These are phyloP conservation scores for Starmerella etchellsii DNA, from an alignment of 805 yeast genomes.

Conservation along the genomic window DNA sequence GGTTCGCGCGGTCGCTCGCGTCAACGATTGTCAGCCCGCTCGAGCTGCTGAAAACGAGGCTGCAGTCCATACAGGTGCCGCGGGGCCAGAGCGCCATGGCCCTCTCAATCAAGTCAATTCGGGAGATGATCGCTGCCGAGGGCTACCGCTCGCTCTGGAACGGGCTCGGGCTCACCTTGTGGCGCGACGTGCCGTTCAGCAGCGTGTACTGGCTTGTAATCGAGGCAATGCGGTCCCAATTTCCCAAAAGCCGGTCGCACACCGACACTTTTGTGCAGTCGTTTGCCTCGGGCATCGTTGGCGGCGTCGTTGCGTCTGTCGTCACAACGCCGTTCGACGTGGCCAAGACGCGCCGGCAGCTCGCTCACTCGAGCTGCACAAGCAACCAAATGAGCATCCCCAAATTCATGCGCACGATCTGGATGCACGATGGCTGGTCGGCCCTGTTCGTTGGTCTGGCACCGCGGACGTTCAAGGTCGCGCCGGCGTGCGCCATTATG, in stretches of 20 bases:
- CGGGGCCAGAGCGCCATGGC: conserved; percentile 15
- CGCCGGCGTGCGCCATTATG: conserved; percentile 98
- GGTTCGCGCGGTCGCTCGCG: conserved; percentile 66
- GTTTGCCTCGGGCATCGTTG: conserved; percentile 67
- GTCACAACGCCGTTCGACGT: conserved; percentile 93
- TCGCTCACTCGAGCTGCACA: conserved; percentile 31
- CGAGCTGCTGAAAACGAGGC: conserved; percentile 73
- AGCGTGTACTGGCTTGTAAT: conserved; percentile 90
- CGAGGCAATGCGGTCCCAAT: conserved; percentile 32
- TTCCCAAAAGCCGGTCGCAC: conserved; percentile 6
- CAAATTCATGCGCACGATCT: conserved; percentile 48
- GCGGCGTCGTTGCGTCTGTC: conserved; percentile 78
- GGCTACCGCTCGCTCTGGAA: conserved; percentile 64
- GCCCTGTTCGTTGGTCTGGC: conserved; percentile 79
- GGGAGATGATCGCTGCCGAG: conserved; percentile 35
- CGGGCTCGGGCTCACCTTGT: conserved; percentile 75
- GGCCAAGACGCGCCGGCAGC: conserved; percentile 85
- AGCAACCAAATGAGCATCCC: conserved; percentile 41
- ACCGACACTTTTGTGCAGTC: conserved; percentile 26
- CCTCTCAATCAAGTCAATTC: conserved; percentile 38
- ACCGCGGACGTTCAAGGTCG: conserved; percentile 81
- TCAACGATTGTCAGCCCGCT: conserved; percentile 80
- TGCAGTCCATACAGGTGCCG: conserved; percentile 65
- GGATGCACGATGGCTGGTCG: conserved; percentile 57
- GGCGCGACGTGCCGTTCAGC: conserved; percentile 96